Conservation (phyloP, 139 green algal genomes). For the Pseudopediastrum boryanum region DNA sequence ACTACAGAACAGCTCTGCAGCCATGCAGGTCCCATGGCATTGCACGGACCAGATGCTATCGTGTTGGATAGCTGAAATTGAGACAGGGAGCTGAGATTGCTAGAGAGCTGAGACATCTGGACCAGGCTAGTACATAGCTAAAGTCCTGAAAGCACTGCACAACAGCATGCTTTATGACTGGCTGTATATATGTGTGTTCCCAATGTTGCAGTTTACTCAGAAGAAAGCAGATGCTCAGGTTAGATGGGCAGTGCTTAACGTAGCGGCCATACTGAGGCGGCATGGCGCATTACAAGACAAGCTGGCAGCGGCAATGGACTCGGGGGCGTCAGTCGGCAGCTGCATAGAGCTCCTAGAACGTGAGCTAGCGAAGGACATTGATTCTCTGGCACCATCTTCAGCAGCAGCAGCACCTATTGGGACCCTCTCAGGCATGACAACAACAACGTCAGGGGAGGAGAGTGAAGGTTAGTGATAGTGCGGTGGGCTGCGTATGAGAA, state of each 20-base stretch:
- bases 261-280: slow-evolving; percentile 77
- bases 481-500: too few species aligned
- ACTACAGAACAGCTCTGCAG: too few species aligned
- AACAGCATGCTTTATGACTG: neutral
- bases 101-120: too few species aligned
- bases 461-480: too few species aligned
- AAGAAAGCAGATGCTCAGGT: slow-evolving; percentile 92
- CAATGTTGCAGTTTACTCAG: slow-evolving; percentile 75
- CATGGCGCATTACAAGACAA: slow-evolving; percentile 70
- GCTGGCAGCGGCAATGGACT: slow-evolving; percentile 77
- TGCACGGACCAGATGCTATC: too few species aligned
- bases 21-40: too few species aligned
- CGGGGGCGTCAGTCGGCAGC: slow-evolving; percentile 62
- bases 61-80: too few species aligned
- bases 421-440: too few species aligned
- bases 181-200: neutral
- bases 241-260: slow-evolving; percentile 94
- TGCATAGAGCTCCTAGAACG: slow-evolving; percentile 88
- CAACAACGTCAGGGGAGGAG: too few species aligned
- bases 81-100: too few species aligned
- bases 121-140: too few species aligned
- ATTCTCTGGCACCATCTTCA: neutral
- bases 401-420: too few species aligned
- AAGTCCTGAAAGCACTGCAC: slow-evolving; percentile 7
- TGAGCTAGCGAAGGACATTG: slow-evolving; percentile 37